A percentile compares a stretch with the other conserved stretches of the same genome.
Conservation (phyloP, 2,329 filamentous ascomycete species). For the Sclerotiophoma versabilis region DNA sequence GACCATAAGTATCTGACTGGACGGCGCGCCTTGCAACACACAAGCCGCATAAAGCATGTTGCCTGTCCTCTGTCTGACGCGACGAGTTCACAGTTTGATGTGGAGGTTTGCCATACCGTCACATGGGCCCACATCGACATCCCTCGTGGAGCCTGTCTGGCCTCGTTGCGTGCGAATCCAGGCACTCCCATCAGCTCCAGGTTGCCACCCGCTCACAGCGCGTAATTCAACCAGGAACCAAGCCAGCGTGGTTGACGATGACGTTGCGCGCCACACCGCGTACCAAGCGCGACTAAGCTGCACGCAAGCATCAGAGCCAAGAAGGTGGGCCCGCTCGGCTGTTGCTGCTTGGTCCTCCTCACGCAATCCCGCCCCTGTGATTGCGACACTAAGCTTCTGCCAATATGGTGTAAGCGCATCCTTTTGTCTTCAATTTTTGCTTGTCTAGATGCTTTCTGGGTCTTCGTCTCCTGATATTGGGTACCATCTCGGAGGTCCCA, state of each 20-base stretch:
- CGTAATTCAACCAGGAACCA: slow-evolving; percentile 1
- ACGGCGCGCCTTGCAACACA: neutral
- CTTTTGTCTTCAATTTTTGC: slow-evolving; percentile 10
- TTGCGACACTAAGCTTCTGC: slow-evolving; percentile 29
- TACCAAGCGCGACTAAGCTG: slow-evolving; percentile 9
- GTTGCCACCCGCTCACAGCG: slow-evolving; percentile 2
- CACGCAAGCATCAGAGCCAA: slow-evolving; percentile 19
- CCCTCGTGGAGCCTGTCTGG: neutral
- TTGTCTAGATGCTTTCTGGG: slow-evolving; percentile 4
- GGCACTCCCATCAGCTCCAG: neutral
- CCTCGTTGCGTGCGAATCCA: neutral
- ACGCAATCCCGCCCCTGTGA: slow-evolving; percentile 8
- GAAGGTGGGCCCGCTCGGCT: slow-evolving; percentile 12
- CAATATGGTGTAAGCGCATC: slow-evolving; percentile 15
- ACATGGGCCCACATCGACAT: neutral
- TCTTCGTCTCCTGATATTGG: slow-evolving; percentile 7
- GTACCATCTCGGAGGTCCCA: neutral
- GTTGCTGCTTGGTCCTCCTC: slow-evolving; percentile 5
- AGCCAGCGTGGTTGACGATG: slow-evolving; percentile 7
- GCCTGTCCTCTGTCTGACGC: neutral
- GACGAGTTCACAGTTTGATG: neutral
- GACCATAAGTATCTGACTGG: slow-evolving; percentile 5
- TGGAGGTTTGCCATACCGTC: neutral
- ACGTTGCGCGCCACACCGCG: slow-evolving; percentile 17
- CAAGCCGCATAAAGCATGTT: neutral